These are phyloP conservation scores for Quercus alba DNA, from an alignment of 306 rosid genomes.

Conservation along the genomic window DNA sequence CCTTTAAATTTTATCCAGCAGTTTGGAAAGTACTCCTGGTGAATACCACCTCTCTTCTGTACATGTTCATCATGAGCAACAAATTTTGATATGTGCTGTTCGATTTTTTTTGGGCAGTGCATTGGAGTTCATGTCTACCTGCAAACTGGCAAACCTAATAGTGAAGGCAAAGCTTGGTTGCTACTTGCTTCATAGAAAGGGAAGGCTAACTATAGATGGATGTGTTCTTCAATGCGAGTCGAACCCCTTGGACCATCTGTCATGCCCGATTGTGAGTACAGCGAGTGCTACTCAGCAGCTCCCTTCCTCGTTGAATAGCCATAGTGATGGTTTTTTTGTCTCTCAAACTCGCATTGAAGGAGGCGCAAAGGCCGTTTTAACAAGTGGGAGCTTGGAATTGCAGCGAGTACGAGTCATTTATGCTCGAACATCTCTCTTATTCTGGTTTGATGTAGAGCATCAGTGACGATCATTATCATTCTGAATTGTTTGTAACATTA, in stretches of 20 bases:
- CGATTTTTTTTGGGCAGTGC: conserved; percentile 68
- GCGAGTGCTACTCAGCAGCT: conserved; percentile 40
- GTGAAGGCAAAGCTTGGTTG: conserved; percentile 94
- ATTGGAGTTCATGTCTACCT: conserved; percentile 74
- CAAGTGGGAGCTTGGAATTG: conserved; percentile 66
- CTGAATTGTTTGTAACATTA: conserved; percentile 19
- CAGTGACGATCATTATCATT: conserved; percentile 22
- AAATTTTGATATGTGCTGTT: conserved; percentile 21
- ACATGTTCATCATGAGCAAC: conserved; percentile 19
- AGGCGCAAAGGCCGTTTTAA: conserved; percentile 85
- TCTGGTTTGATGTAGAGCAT: conserved; percentile 91
- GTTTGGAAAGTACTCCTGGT: conserved; percentile 20
- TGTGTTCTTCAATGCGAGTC: conserved; percentile 88
- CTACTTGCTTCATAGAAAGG: conserved; percentile 85
- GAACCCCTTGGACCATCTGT: conserved; percentile 73
- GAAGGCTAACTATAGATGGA: conserved; percentile 77
- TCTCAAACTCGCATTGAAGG: conserved; percentile 94
- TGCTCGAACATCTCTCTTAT: conserved; percentile 67
- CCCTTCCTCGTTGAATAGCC: conserved; percentile 43
- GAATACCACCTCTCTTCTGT: background rate
- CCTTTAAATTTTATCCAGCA: conserved; percentile 17
- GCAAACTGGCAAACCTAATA: conserved; percentile 81
- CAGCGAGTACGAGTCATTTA: conserved; percentile 90
- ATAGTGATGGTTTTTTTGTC: conserved; percentile 63
- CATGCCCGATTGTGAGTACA: conserved; percentile 82